Percentiles rank a stretch among this genome's conserved stretches.
These are phyloP conservation scores for Venustampulla echinocandica DNA, from an alignment of 495 filamentous ascomycete genomes.

Conservation along the genomic window DNA sequence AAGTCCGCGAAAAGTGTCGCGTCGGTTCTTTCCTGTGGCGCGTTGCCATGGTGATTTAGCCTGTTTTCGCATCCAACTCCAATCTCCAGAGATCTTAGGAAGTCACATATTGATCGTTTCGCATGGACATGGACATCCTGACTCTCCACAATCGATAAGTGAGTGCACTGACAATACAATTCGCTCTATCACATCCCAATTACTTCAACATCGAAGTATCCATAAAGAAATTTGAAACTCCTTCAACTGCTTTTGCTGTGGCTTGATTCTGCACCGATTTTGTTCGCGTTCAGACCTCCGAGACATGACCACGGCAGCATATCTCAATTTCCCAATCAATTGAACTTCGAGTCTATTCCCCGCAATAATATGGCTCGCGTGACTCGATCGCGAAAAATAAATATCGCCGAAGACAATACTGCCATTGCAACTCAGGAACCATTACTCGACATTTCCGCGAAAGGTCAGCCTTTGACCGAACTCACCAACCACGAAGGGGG, in stretches of 20 bases:
- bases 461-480: conserved; percentile 20
- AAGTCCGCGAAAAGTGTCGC: too few species aligned
- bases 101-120: conserved; percentile 5
- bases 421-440: conserved; percentile 10
- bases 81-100: neutral
- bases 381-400: conserved; percentile 25
- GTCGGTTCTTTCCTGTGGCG: neutral
- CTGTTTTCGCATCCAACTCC: neutral
- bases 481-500: conserved; percentile 21
- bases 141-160: conserved; percentile 17
- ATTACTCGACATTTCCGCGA: conserved; percentile 1
- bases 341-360: neutral
- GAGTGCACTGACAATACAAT: conserved; percentile 14
- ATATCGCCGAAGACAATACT: conserved; percentile 16
- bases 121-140: conserved; percentile 23
- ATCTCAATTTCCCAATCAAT: neutral
- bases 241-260: conserved; percentile 3
- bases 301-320: neutral
- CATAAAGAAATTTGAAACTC: neutral
- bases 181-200: conserved; percentile 8
- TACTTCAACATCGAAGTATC: conserved; percentile 1
- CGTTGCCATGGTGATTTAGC: conserved; percentile 14
- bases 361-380: conserved; percentile 27
- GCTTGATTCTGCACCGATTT: neutral
- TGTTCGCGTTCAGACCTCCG: conserved; percentile 1